Evolutionary conservation across 2,329 filamentous ascomycete species (phyloP), one percentile per base, ranked within the genome.

Genomic region (Didymella keratinophila): DNA sequence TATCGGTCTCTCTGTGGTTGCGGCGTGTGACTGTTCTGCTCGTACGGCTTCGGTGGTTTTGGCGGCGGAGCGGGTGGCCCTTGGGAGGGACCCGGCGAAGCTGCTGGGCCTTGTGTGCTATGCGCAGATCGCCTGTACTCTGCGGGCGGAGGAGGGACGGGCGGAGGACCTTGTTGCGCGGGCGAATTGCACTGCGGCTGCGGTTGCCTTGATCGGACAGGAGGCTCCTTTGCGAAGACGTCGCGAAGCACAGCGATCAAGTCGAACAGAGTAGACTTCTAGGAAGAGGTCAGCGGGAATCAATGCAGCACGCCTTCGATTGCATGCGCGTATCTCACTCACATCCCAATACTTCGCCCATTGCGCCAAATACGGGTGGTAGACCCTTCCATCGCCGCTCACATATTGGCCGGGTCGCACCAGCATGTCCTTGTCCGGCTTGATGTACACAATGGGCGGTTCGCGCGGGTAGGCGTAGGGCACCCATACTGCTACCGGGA

Each of bases 371-470:
- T 98, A 99, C 36, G 95, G 95, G 75, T 99, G 95, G 75, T 98
- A 99, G 63, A 98, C 87, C 74, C 91, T 89, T 25, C 95, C 95
- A 71, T 98, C 94, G 5, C 91, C 88, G 71, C 95, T 93, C 60
- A 99, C 93, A 81, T 99, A 93, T 74, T 99, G 95, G 0, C 95
- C 95, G 0, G 93, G 92, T 20, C 94, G 86, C 41, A 99, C 89
- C 65, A 90, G 80, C 92, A 99, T 98, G 63, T 88, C 90, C 65
- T 91, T 89, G 5, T 91, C 92, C 2, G 95, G 93, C 7, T 88
- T 93, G 41, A 98, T 92, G 76, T 97, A 98, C 58, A 90, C 87
- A 45, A 98, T 84, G 1, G 95, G 95, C 0, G 92, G 84, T 70
- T 96, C 92, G 62, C 87, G 84, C 1, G 95, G 95, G 75, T 98